Evolutionary conservation across 495 filamentous ascomycete species (phyloP), one percentile per base, ranked within the genome.

Genomic region (Schizothecium vesticola): DNA sequence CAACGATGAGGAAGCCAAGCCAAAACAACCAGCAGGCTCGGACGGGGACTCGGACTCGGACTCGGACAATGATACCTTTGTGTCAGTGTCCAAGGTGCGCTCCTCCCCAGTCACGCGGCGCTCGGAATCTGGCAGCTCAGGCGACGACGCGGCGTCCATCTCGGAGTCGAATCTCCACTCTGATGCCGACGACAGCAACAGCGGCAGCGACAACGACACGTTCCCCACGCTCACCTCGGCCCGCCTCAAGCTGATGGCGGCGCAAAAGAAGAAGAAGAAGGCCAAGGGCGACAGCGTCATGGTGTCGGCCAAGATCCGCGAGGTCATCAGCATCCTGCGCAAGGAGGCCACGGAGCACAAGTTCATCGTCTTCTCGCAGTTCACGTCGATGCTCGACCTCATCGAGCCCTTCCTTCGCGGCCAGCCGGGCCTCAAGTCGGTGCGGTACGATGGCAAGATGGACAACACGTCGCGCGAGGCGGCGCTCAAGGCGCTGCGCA

Each of bases 281-380:
- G 16, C 25, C 25, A 19, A 31, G 16, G 70, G 74, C 36, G 80
- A 77, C 31, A 77, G 79, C 57, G 77, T 86, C 31, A 82, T 88
- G 13, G 86, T 88, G 4, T 99, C 95, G 3, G 92, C 95, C 68
- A 99, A 99, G 81, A 96, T 97, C 74, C 89, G 88, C 61, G 88
- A 92, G 64, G 83, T 98, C 25, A 86, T 97, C 77, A 79, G 84
- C 69, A 89, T 98, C 70, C 89, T 99, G 21, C 84, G 88, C 72
- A 87, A 88, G 66, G 95, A 99, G 77, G 86, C 89, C 0, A 77
- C 85, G 36, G 77, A 82, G 61, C 89, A 96, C 83, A 99, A 99
- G 77, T 95, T 95, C 77, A 99, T 99, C 76, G 92, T 99, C 69
- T 99, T 99, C 80, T 96, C 92, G 3, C 91, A 97, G 73, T 97